Evolutionary conservation across 1,284 basidiomycete genomes (phyloP).

Genomic region (Papiliotrema flavescens): DNA sequence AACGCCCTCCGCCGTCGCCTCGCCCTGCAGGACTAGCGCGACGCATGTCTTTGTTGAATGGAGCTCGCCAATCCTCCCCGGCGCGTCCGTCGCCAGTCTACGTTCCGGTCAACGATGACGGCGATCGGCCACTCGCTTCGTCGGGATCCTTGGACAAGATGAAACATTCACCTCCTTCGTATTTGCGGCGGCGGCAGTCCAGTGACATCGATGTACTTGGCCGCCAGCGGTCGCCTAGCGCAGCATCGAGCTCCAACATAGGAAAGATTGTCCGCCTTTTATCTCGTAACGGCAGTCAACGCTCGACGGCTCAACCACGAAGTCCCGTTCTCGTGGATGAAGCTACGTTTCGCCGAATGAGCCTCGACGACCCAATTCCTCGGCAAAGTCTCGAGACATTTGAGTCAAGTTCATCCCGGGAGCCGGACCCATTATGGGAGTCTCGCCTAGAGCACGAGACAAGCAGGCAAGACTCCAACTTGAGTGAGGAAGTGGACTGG

Average conservation of each 20-base stretch:
- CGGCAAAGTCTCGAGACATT: constrained; percentile 27
- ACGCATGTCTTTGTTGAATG: not conserved
- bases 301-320: constrained; percentile 17
- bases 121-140: constrained; percentile 18
- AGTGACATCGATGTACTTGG: constrained; percentile 29
- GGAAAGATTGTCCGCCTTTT: constrained; percentile 32
- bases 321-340: not conserved
- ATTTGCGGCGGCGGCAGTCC: constrained; percentile 25
- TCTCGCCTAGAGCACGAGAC: constrained; percentile 9
- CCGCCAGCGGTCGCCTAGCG: constrained; percentile 32
- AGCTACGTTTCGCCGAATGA: constrained; percentile 22
- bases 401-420: constrained; percentile 24
- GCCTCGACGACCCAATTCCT: constrained; percentile 20
- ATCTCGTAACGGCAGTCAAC: constrained; percentile 27
- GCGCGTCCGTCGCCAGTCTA: constrained; percentile 11
- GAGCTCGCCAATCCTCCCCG: not conserved
- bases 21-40: not conserved
- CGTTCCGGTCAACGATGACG: constrained; percentile 8
- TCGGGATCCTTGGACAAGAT: constrained; percentile 29
- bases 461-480: constrained; percentile 22
- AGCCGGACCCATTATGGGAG: constrained; percentile 7
- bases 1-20: too few relatives aligned
- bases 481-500: constrained; percentile 38
- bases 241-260: constrained; percentile 27
- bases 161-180: constrained; percentile 12